A percentile compares a stretch with the other conserved stretches of the same genome.
phyloP scores from a whole-genome alignment of 2,329 filamentous ascomycete genomes.

The Raffaelea deltoideospora region DNA sequence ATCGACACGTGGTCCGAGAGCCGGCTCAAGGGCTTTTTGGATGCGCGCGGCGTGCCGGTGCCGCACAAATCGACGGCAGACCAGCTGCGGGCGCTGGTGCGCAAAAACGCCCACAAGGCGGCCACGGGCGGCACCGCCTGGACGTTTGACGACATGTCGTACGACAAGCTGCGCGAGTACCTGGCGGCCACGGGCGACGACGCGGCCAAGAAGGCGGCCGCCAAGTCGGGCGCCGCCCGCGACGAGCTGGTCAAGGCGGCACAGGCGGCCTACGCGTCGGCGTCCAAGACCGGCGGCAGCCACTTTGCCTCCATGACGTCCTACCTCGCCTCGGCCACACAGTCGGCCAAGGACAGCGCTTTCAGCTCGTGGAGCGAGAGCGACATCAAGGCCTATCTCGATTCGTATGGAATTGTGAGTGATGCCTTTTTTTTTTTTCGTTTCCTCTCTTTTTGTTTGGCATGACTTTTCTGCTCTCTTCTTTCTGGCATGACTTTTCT shows the following conservation, averaged over 20 bases:
- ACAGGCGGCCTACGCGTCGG: slow-evolving; percentile 42
- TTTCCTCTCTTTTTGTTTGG: background rate
- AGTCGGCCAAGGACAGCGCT: slow-evolving; percentile 44
- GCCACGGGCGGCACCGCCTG: slow-evolving; percentile 53
- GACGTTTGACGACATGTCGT: slow-evolving; percentile 66
- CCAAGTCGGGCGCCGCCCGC: slow-evolving; percentile 50
- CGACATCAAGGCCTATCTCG: slow-evolving; percentile 65
- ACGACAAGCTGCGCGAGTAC: slow-evolving; percentile 52
- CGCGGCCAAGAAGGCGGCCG: slow-evolving; percentile 40
- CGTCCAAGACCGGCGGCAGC: slow-evolving; percentile 40
- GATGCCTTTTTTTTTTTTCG: slow-evolving; percentile 10
- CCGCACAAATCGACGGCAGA: slow-evolving; percentile 58
- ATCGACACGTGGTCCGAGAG: slow-evolving; percentile 56
- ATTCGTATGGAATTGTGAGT: slow-evolving; percentile 54
- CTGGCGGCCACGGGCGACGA: slow-evolving; percentile 35
- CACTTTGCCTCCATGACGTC: slow-evolving; percentile 55
- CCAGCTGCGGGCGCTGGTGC: slow-evolving; percentile 59
- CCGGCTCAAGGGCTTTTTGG: slow-evolving; percentile 63
- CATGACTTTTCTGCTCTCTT: too few species aligned
- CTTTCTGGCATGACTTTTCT: background rate
- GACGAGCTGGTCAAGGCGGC: slow-evolving; percentile 58
- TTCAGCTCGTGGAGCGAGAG: slow-evolving; percentile 62
- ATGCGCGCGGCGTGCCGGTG: slow-evolving; percentile 60
- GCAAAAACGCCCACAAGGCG: slow-evolving; percentile 57
- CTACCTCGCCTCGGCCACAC: slow-evolving; percentile 52